These are phyloP conservation scores for Saccharomycopsis fibuligera DNA, from an alignment of 805 yeast genomes.

Conservation along the genomic window DNA sequence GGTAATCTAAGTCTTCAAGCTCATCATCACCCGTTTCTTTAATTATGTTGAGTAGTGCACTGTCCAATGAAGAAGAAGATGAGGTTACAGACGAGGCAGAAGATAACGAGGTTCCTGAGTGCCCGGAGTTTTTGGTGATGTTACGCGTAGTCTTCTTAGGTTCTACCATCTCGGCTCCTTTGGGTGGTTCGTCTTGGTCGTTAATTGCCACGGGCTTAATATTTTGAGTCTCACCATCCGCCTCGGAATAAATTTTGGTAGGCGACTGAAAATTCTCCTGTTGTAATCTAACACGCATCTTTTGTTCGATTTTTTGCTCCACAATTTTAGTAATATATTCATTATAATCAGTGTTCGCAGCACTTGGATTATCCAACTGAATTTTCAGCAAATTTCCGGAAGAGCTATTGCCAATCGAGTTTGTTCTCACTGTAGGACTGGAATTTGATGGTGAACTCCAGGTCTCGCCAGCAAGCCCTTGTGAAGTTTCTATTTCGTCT, in stretches of 20 bases:
- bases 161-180: not conserved
- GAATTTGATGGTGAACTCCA: constrained; percentile 1
- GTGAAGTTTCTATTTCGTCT: not conserved
- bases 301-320: constrained; percentile 15
- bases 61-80: constrained; percentile 11
- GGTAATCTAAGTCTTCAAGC: constrained; percentile 4
- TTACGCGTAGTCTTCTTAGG: not conserved
- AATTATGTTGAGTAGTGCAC: constrained; percentile 5
- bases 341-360: constrained; percentile 5
- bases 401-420: constrained; percentile 3
- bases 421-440: not conserved
- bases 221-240: not conserved
- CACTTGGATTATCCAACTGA: not conserved
- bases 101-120: too few relatives aligned
- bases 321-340: constrained; percentile 1
- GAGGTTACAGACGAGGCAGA: not conserved
- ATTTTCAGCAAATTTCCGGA: constrained; percentile 3
- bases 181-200: not conserved
- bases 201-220: not conserved
- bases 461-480: not conserved
- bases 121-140: not conserved
- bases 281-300: not conserved
- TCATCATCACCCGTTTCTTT: not conserved
- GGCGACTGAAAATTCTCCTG: not conserved
- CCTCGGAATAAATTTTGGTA: not conserved